Conservation (phyloP, 305 asterid species). For the Rubia peregrina region DNA sequence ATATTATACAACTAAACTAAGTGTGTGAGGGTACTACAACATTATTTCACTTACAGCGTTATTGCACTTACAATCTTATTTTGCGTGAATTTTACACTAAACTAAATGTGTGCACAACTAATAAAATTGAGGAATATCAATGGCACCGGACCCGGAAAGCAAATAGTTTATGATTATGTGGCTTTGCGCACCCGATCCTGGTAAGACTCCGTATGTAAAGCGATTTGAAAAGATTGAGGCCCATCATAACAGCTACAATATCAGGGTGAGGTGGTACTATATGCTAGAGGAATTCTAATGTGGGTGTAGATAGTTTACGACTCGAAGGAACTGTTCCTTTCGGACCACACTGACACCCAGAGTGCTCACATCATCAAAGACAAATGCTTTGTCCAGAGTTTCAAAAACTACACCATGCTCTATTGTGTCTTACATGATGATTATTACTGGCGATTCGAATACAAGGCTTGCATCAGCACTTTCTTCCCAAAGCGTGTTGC, state of each 20-base stretch:
- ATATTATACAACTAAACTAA: too few relatives aligned
- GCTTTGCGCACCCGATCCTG: slow-evolving; percentile 17
- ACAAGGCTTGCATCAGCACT: slow-evolving; percentile 71
- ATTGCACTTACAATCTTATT: too few relatives aligned
- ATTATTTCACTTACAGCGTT: too few relatives aligned
- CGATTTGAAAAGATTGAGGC: too few relatives aligned
- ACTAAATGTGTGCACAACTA: too few relatives aligned
- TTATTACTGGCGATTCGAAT: slow-evolving; percentile 68
- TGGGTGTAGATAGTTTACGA: slow-evolving; percentile 84
- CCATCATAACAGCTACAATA: too few relatives aligned
- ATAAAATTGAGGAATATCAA: not conserved
- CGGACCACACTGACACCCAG: slow-evolving; percentile 67
- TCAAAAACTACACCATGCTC: slow-evolving; percentile 72
- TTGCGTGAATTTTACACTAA: too few relatives aligned
- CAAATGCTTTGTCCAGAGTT: slow-evolving; percentile 67
- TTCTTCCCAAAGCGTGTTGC: slow-evolving; percentile 85
- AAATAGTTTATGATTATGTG: slow-evolving; percentile 55
- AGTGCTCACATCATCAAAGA: slow-evolving; percentile 85
- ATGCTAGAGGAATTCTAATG: slow-evolving; percentile 43
- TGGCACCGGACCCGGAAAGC: slow-evolving; percentile 41
- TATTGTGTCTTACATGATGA: slow-evolving; percentile 71
- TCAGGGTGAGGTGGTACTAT: too few relatives aligned
- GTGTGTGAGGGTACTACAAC: too few relatives aligned
- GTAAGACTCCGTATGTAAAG: too few relatives aligned
- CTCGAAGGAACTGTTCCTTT: slow-evolving; percentile 69